phyloP scores from a whole-genome alignment of 208 protist species.

The Naegleria gruberi region DNA sequence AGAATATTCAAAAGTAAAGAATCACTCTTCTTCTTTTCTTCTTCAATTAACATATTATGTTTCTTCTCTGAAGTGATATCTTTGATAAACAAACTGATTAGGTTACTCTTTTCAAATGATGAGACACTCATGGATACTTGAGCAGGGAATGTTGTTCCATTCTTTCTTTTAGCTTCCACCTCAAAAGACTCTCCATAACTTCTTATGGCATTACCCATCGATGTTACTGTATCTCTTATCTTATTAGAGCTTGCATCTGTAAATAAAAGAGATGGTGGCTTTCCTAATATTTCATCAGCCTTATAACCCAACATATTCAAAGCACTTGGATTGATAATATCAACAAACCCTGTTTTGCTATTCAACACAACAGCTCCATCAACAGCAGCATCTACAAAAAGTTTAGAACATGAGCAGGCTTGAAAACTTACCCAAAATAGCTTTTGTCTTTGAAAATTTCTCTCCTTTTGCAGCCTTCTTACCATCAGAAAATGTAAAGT shows the following conservation, averaged over 20 bases:
- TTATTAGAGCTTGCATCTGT: background rate
- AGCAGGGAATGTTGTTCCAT: background rate
- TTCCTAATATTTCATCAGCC: background rate
- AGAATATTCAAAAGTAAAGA: conserved; percentile 27
- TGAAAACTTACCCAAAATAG: background rate
- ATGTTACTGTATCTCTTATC: background rate
- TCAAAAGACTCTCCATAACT: background rate
- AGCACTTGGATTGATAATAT: background rate
- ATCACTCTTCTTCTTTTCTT: conserved; percentile 23
- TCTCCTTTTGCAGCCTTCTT: background rate
- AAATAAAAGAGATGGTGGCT: background rate
- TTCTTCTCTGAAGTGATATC: background rate
- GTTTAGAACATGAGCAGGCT: too few species aligned
- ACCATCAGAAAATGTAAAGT: background rate
- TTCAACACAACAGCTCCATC: background rate
- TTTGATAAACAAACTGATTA: background rate
- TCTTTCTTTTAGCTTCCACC: background rate
- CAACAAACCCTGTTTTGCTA: background rate
- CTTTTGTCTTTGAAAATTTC: background rate
- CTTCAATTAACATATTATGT: background rate
- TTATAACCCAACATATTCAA: background rate
- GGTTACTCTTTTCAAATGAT: background rate
- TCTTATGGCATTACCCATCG: background rate
- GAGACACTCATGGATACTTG: background rate
- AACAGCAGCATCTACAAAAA: background rate